Evolutionary conservation across 805 yeast genomes (phyloP), one percentile per base, ranked within the genome.

Genomic region (Tetrapisispora nanseiensis): DNA sequence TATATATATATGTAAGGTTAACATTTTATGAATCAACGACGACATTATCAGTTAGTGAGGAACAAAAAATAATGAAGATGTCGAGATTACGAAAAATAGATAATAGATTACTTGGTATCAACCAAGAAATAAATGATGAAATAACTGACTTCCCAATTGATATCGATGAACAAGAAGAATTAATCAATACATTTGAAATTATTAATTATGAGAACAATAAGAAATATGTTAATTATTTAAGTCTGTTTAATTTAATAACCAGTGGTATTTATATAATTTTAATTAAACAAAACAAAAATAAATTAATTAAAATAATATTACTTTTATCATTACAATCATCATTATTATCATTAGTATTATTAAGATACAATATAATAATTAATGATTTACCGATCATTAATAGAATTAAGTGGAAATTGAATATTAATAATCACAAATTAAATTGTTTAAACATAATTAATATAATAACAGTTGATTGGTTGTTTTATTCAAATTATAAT

Each of bases 221-320:
- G 16, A 33, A 39, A 15, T 47, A 43, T 29, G 46, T 55, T 20
- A 54, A 52, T 28, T 26, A 49, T 8, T 23, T 58, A 28, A 49
- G 54, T 16, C 19, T 48, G 1, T 45, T 49, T 58, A 84, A 87
- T 65, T 86, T 86, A 10, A 95, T 80, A 33, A 94, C 82, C 61
- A 89, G 97, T 45, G 90, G 66, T 4, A 95, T 82, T 32, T 61
- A 64, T 6, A 96, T 97, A 6, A 80, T 70, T 57, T 82, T 53
- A 24, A 33, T 33, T 6, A 33, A 33, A 23, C n/a, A 22, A 22
- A 16, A 22, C 15, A 9, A 18, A 2, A 33, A 42, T 13, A 46
- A 46, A 18, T 39, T 45, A 11, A 46, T 44, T 18, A 45, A 36
- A 37, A 42, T 46, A 16, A 19, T 45, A 29, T 35, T 51, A 11